Evolutionary conservation across 345 rosid species (phyloP), one percentile per base, ranked within the genome.

Genomic region (Syzygium grande): DNA sequence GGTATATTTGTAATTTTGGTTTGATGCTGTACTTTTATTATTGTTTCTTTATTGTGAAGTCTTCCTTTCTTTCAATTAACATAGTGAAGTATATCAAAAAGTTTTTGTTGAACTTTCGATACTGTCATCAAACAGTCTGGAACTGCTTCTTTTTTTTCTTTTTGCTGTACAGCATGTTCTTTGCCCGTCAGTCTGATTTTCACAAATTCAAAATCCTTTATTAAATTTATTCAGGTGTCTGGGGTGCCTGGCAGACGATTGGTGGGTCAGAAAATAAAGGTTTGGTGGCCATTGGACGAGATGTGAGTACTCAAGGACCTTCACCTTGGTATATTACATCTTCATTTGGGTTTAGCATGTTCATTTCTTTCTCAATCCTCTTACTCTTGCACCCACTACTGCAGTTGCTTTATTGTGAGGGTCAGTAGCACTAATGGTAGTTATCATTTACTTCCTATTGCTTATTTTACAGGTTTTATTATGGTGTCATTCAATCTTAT

Each of bases 231-330:
- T 41, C 85, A 88, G 89, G 79, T 53, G 86, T 87, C 86, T 87
- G 86, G 56, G 51, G 59, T 61, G 78, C 87, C 79, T 61, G n/a
- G 87, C 83, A 38, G 85, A 88, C 54, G 89, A 88, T 41, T 85
- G 51, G 87, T 88, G 51, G 89, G 85, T 55, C 85, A 3, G 16
- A 85, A 51, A 41, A 85, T 88, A 46, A 88, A 58, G 83, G 89
- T 88, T 51, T 88, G 89, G 89, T 88, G 89, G 85, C 89, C 85
- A 43, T 23, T 38, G 61, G 87, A 85, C 10, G 80, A 85, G 65
- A 86, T 23, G 89, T 88, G 84, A 78, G 89, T 49, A 27, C 65
- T 52, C 9, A 14, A 73, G 49, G 49, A 73, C 27, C 49, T 38
- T 38, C 49, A 19, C 6, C 4, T 38, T 73, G 83, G 27, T 27